Evolutionary conservation across 441 rosid species (phyloP).

Genomic region (Breynia disticha): DNA sequence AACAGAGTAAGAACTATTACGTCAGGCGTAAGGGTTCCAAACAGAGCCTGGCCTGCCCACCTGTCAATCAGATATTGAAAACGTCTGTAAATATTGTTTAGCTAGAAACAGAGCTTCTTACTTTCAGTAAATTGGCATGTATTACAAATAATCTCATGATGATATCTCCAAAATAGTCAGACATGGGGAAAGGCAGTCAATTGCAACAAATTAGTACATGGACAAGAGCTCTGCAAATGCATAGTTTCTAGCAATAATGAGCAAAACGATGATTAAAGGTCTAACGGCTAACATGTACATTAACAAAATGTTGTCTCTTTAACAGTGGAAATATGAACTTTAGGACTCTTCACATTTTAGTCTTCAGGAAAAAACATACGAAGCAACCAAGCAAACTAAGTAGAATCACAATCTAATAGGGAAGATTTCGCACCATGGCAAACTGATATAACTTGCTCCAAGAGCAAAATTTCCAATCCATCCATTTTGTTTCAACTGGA

Average conservation of each 20-base stretch:
- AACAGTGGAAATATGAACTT: neutral
- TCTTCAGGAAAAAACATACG: no score
- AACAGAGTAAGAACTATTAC: conserved; percentile 81
- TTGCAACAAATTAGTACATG: no score
- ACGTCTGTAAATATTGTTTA: conserved; percentile 2
- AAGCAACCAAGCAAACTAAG: neutral
- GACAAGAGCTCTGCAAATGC: no score
- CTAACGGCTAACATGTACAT: no score
- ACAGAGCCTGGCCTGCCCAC: conserved; percentile 99
- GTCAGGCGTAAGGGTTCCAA: conserved; percentile 90
- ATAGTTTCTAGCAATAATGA: no score
- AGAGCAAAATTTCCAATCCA: conserved; percentile 96
- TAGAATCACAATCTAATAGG: conserved; percentile 2
- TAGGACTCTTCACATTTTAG: no score
- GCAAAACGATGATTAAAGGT: no score
- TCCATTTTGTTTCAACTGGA: conserved; percentile 97
- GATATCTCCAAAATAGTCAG: no score
- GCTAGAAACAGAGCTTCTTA: conserved; percentile 2
- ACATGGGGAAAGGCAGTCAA: no score
- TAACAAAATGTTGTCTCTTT: no score
- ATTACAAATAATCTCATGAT: neutral
- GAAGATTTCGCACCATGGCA: conserved; percentile 62
- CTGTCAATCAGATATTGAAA: conserved; percentile 28
- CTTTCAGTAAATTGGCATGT: neutral
- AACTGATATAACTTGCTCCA: conserved; percentile 93